Conservation (phyloP, 169 alveolate species). For the Cryptosporidium sp. region DNA sequence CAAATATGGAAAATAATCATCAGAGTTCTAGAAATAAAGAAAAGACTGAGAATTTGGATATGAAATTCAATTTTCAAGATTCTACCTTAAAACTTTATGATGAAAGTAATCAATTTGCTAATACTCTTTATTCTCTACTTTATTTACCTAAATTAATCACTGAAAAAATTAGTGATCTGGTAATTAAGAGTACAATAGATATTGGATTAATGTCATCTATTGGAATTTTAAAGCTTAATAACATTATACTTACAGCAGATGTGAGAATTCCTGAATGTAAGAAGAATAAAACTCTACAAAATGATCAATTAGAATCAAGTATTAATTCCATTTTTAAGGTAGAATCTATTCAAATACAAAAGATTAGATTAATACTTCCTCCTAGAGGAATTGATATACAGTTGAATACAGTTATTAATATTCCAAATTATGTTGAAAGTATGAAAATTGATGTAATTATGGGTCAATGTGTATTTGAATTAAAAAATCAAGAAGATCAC, state of each 20-base stretch:
- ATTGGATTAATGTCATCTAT: conserved; percentile 44
- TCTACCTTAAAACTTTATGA: conserved; percentile 35
- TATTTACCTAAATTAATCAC: conserved; percentile 19
- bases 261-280: conserved; percentile 32
- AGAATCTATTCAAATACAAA: conserved; percentile 66
- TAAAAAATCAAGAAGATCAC: conserved; percentile 40
- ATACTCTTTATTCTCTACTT: conserved; percentile 29
- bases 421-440: conserved; percentile 55
- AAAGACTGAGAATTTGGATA: conserved; percentile 13
- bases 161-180: conserved; percentile 14
- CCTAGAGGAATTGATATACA: conserved; percentile 73
- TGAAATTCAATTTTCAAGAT: conserved; percentile 11
- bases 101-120: conserved; percentile 20
- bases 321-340: conserved; percentile 54
- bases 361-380: conserved; percentile 56
- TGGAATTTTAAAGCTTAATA: conserved; percentile 20
- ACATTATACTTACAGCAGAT: conserved; percentile 3
- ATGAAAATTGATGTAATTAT: conserved; percentile 37
- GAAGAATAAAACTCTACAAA: neutral
- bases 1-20: neutral
- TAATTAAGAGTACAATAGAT: conserved; percentile 15
- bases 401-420: conserved; percentile 24
- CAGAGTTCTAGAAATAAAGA: neutral
- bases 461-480: conserved; percentile 70
- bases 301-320: neutral